A percentile compares a stretch with the other conserved stretches of the same genome.
These are phyloP conservation scores for Phytophthora pluvialis DNA, from an alignment of 352 stramenopile species.

Conservation along the genomic window DNA sequence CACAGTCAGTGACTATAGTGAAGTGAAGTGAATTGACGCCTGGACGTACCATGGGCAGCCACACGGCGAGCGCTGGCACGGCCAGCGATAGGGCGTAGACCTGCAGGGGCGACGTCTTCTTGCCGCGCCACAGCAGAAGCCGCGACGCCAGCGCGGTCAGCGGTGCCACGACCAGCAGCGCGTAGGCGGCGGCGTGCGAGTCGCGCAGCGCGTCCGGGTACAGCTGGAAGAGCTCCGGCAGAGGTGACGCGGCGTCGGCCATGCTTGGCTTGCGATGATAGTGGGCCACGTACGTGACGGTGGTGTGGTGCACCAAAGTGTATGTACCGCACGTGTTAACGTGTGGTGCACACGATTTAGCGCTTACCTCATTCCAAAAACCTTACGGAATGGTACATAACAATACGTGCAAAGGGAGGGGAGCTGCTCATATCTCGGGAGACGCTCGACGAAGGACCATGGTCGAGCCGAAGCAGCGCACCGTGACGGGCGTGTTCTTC, in stretches of 20 bases:
- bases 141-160: conserved; percentile 41
- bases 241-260: conserved; percentile 11
- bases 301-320: conserved; percentile 7
- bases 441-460: conserved; percentile 4
- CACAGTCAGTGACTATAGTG: neutral
- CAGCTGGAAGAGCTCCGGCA: conserved; percentile 46
- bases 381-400: neutral
- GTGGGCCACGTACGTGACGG: conserved; percentile 3
- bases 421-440: conserved; percentile 3
- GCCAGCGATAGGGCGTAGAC: conserved; percentile 53
- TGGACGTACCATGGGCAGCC: conserved; percentile 39
- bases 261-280: conserved; percentile 1
- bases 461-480: conserved; percentile 38
- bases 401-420: neutral
- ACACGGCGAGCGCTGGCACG: conserved; percentile 50
- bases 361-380: neutral
- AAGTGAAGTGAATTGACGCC: too few species aligned
- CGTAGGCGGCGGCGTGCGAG: conserved; percentile 47
- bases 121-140: conserved; percentile 45
- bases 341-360: conserved; percentile 7
- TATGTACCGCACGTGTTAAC: neutral
- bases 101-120: conserved; percentile 48
- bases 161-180: conserved; percentile 55
- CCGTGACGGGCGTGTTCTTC: conserved; percentile 89
- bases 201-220: conserved; percentile 57